These are phyloP conservation scores for Epicoccum sorghinum DNA, from an alignment of 2,329 filamentous ascomycete genomes.

Conservation along the genomic window DNA sequence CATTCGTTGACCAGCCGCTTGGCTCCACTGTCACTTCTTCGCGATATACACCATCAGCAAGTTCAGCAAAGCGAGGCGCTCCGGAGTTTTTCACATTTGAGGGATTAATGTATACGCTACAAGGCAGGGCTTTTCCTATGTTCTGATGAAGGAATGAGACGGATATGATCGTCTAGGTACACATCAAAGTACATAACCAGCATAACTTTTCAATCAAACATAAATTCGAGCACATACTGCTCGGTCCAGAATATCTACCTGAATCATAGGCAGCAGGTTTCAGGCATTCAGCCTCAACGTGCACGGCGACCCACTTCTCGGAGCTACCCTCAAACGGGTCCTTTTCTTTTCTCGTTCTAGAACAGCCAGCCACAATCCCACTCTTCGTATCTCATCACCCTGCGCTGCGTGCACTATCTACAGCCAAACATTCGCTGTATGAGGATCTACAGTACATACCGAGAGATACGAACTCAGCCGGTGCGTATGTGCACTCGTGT, in stretches of 20 bases:
- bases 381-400: not conserved
- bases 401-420: not conserved
- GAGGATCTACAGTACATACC: constrained; percentile 2
- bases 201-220: constrained; percentile 1
- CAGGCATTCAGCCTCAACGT: constrained; percentile 13
- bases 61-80: constrained; percentile 14
- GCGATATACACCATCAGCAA: constrained; percentile 9
- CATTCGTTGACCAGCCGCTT: not conserved
- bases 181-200: not conserved
- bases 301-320: constrained; percentile 4
- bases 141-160: constrained; percentile 1
- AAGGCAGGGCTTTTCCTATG: constrained; percentile 1
- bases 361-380: constrained; percentile 12
- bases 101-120: not conserved
- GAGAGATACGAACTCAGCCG: not conserved
- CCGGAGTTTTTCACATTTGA: constrained; percentile 4
- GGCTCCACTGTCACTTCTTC: constrained; percentile 7
- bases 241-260: not conserved
- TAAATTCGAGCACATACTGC: constrained; percentile 1
- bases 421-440: constrained; percentile 1
- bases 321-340: constrained; percentile 7
- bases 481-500: not conserved
- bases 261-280: constrained; percentile 7
- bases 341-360: constrained; percentile 6
- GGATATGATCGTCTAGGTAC: not conserved